Conservation (phyloP, 106 monocot species). For the Hemerocallis citrina region DNA sequence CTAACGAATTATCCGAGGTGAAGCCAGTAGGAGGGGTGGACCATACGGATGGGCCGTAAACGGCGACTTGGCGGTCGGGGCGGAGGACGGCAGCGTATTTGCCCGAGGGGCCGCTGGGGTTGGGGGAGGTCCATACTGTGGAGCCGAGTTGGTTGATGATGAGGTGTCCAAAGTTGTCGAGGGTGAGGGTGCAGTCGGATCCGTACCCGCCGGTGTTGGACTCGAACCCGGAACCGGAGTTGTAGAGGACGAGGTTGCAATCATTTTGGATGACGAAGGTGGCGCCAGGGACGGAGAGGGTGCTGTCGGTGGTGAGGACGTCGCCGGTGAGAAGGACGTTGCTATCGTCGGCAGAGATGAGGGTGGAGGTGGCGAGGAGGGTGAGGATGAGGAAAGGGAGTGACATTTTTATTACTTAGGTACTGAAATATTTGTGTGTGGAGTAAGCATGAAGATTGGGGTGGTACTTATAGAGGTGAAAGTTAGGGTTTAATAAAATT, state of each 20-base stretch:
- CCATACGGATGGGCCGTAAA: conserved; percentile 24
- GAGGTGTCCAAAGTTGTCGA: conserved; percentile 16
- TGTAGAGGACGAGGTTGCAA: conserved; percentile 31
- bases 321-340: conserved; percentile 28
- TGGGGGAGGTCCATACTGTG: conserved; percentile 11
- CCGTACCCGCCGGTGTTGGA: conserved; percentile 9
- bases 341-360: conserved; percentile 9
- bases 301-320: conserved; percentile 8
- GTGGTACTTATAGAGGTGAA: no score
- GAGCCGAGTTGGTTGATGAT: conserved; percentile 3
- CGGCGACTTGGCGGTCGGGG: conserved; percentile 16
- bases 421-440: no score
- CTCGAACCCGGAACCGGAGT: conserved; percentile 1
- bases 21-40: background rate
- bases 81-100: conserved; percentile 21
- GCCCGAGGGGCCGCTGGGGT: background rate
- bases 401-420: no score
- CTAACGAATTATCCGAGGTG: no score
- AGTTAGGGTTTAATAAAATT: no score
- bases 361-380: background rate
- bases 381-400: no score
- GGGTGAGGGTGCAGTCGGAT: conserved; percentile 18
- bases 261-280: conserved; percentile 20
- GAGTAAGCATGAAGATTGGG: no score
- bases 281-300: conserved; percentile 3